Evolutionary conservation across 371 early-diverging fungal species (phyloP).

Genomic region (Lichtheimia ornata): DNA sequence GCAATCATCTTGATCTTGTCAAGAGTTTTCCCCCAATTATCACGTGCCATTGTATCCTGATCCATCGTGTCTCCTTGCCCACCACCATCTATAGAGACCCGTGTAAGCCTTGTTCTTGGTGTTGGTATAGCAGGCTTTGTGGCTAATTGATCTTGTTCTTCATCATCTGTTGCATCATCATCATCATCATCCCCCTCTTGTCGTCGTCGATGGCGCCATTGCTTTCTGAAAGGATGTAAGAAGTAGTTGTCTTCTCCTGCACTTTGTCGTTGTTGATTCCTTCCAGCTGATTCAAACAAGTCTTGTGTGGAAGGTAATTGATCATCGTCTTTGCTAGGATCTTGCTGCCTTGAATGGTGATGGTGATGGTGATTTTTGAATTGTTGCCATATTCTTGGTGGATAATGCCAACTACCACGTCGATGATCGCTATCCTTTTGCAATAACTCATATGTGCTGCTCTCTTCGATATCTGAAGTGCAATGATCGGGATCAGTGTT

Average conservation of each 20-base stretch:
- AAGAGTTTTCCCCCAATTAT: slow-evolving; percentile 46
- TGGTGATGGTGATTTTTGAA: too few species aligned
- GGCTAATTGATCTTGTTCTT: background rate
- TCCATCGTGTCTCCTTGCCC: background rate
- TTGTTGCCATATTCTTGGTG: background rate
- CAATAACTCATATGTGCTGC: background rate
- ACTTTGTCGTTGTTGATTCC: background rate
- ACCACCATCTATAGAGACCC: background rate
- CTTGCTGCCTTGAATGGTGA: background rate
- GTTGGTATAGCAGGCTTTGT: background rate
- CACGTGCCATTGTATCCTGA: slow-evolving; percentile 19
- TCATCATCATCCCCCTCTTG: background rate
- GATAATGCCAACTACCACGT: background rate
- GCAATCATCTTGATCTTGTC: slow-evolving; percentile 47
- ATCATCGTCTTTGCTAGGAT: background rate
- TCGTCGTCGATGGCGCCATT: too few species aligned
- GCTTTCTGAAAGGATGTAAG: too few species aligned
- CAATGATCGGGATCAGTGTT: background rate
- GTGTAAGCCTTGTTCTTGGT: background rate
- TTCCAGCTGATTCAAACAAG: background rate
- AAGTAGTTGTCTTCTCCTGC: background rate
- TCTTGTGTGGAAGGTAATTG: background rate
- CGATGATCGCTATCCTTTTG: background rate
- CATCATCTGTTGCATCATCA: background rate
- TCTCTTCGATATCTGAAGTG: slow-evolving; percentile 1